Conservation (phyloP, 805 yeast genomes). For the Ogataea methanolica region DNA sequence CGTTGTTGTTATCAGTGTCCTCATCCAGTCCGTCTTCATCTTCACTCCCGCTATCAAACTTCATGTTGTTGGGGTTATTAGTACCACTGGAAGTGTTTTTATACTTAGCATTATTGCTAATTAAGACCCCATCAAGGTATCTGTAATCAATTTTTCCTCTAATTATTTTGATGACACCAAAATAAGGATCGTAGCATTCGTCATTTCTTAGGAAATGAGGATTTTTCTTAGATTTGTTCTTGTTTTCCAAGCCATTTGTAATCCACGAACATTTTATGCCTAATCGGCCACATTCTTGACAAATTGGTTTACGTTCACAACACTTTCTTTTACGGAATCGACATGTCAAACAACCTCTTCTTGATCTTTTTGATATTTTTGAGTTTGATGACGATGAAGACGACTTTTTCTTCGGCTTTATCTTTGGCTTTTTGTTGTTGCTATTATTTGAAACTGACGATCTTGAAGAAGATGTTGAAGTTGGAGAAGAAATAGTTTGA, state of each 20-base stretch:
- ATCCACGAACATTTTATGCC: slow-evolving; percentile 23
- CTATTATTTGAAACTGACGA: background rate
- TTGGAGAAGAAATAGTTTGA: background rate
- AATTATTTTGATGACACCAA: slow-evolving; percentile 21
- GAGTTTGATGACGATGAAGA: background rate
- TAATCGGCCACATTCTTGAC: slow-evolving; percentile 25
- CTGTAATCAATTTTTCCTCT: slow-evolving; percentile 23
- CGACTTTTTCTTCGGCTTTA: background rate
- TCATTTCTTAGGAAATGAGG: slow-evolving; percentile 19
- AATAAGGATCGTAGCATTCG: slow-evolving; percentile 20
- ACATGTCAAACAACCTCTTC: slow-evolving; percentile 34
- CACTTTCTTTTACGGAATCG: slow-evolving; percentile 39
- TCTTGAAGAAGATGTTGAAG: too few relatives aligned
- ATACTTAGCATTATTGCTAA: too few relatives aligned
- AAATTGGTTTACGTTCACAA: slow-evolving; percentile 36
- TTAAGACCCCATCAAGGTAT: slow-evolving; percentile 13
- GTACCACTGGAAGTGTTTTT: too few relatives aligned
- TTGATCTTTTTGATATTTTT: slow-evolving; percentile 20
- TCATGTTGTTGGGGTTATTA: too few relatives aligned
- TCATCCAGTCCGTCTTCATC: too few relatives aligned
- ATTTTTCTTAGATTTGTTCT: slow-evolving; percentile 20
- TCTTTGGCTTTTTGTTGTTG: background rate
- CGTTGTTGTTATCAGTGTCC: too few relatives aligned
- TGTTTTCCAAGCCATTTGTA: slow-evolving; percentile 19
- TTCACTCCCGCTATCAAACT: too few relatives aligned